These are phyloP conservation scores for Fomitopsis serialis DNA, from an alignment of 768 basidiomycete species.

Conservation along the genomic window DNA sequence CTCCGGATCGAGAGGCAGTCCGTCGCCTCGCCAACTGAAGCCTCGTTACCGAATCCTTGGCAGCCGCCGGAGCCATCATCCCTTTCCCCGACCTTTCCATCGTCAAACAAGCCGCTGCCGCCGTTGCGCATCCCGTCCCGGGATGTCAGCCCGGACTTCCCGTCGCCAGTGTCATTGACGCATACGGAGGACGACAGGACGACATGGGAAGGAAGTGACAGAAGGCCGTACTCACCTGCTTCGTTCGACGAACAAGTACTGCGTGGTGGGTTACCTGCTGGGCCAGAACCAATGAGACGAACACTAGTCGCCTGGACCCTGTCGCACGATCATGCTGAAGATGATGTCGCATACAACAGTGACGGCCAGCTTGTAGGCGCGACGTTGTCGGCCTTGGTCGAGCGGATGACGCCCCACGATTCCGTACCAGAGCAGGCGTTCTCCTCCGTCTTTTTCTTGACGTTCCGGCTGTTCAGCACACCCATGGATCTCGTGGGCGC, in stretches of 20 bases:
- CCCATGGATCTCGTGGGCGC: constrained; percentile 72
- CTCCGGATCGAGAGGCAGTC: constrained; percentile 4
- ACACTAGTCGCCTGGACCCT: constrained; percentile 36
- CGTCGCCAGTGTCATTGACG: constrained; percentile 44
- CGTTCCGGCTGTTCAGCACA: constrained; percentile 87
- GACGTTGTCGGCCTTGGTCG: constrained; percentile 83
- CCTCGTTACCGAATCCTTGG: not conserved
- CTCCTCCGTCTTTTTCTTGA: constrained; percentile 88
- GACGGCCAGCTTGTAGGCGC: constrained; percentile 91
- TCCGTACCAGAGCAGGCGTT: constrained; percentile 85
- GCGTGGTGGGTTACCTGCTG: constrained; percentile 45
- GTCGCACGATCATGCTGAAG: constrained; percentile 73
- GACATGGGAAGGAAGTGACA: constrained; percentile 51
- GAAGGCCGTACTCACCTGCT: constrained; percentile 19
- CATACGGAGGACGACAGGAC: constrained; percentile 52
- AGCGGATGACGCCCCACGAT: constrained; percentile 96
- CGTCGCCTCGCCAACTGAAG: not conserved
- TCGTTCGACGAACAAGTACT: constrained; percentile 49
- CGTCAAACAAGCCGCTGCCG: constrained; percentile 29
- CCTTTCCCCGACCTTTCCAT: not conserved
- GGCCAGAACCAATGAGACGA: constrained; percentile 28
- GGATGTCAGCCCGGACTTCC: constrained; percentile 36
- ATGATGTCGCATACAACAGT: constrained; percentile 86
- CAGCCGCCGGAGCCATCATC: constrained; percentile 1
- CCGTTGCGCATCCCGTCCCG: constrained; percentile 25